Percentiles rank a stretch among this genome's conserved stretches.
Conservation (phyloP, 805 yeast genomes). For the Candida taoyuanica region DNA sequence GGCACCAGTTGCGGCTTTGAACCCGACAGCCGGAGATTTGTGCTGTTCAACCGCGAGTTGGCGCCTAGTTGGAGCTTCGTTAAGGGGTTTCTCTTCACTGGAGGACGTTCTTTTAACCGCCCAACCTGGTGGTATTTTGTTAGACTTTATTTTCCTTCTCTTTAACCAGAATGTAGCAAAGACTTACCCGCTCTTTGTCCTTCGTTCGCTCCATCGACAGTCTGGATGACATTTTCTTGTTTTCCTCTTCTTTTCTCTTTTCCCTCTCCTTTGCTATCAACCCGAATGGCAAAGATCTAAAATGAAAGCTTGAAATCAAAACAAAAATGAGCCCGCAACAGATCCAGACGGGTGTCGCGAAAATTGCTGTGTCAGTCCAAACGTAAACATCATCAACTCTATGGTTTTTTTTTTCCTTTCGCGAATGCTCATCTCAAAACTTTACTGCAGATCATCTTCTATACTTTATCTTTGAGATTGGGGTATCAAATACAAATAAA, state of each 20-base stretch:
- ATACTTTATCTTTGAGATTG: too few species aligned
- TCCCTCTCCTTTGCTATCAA: too few species aligned
- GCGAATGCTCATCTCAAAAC: too few species aligned
- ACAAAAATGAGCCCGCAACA: background rate
- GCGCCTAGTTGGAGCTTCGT: slow-evolving; percentile 24
- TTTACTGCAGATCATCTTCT: too few species aligned
- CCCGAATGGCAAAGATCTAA: background rate
- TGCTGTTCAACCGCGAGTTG: slow-evolving; percentile 13
- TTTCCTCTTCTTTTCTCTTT: background rate
- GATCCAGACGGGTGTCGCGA: slow-evolving; percentile 2
- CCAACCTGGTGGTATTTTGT: slow-evolving; percentile 8
- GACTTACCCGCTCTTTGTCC: slow-evolving; percentile 11
- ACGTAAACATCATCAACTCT: slow-evolving; percentile 13
- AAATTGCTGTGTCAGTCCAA: slow-evolving; percentile 5
- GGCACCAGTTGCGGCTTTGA: slow-evolving; percentile 7
- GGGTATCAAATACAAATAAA: background rate
- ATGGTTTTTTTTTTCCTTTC: too few species aligned
- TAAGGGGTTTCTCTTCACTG: slow-evolving; percentile 21
- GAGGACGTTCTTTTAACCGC: slow-evolving; percentile 8
- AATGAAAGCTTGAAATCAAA: background rate
- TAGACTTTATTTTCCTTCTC: background rate
- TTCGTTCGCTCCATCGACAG: slow-evolving; percentile 10
- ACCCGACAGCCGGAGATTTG: slow-evolving; percentile 12
- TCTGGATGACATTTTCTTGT: slow-evolving; percentile 1
- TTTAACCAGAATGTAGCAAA: too few species aligned